Evolutionary conservation across 2,329 filamentous ascomycete genomes (phyloP).

Genomic region (Xylariales sp.): DNA sequence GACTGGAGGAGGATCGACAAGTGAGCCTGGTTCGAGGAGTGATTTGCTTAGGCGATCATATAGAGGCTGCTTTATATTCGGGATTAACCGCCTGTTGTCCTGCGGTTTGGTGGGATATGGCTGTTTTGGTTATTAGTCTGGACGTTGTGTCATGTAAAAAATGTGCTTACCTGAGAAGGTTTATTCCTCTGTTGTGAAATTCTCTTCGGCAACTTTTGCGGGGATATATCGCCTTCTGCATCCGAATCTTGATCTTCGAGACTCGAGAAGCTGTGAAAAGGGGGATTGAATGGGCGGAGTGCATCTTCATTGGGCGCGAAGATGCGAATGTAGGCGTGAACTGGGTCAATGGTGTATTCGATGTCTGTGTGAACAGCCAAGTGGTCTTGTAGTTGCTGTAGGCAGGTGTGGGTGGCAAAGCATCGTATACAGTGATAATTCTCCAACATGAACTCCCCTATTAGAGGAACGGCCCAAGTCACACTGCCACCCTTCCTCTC

Average conservation of each 20-base stretch:
- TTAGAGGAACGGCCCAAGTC: slow-evolving; percentile 59
- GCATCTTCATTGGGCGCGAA: slow-evolving; percentile 45
- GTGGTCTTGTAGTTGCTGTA: slow-evolving; percentile 62
- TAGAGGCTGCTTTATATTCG: slow-evolving; percentile 63
- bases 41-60: slow-evolving; percentile 69
- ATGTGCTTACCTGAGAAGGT: slow-evolving; percentile 39
- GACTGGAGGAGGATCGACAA: slow-evolving; percentile 56
- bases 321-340: slow-evolving; percentile 45
- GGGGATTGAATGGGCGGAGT: slow-evolving; percentile 41
- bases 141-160: background rate
- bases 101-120: slow-evolving; percentile 38
- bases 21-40: slow-evolving; percentile 60
- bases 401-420: slow-evolving; percentile 58
- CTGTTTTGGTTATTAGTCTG: slow-evolving; percentile 37
- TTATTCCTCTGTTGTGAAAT: slow-evolving; percentile 36
- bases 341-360: slow-evolving; percentile 54
- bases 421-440: slow-evolving; percentile 65
- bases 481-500: slow-evolving; percentile 51
- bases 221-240: slow-evolving; percentile 41
- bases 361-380: slow-evolving; percentile 61
- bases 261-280: slow-evolving; percentile 38
- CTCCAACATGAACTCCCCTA: slow-evolving; percentile 59
- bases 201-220: slow-evolving; percentile 41
- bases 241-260: slow-evolving; percentile 47
- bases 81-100: slow-evolving; percentile 57